phyloP scores from a whole-genome alignment of 257 asterid genomes.

The Fraxinus americana region DNA sequence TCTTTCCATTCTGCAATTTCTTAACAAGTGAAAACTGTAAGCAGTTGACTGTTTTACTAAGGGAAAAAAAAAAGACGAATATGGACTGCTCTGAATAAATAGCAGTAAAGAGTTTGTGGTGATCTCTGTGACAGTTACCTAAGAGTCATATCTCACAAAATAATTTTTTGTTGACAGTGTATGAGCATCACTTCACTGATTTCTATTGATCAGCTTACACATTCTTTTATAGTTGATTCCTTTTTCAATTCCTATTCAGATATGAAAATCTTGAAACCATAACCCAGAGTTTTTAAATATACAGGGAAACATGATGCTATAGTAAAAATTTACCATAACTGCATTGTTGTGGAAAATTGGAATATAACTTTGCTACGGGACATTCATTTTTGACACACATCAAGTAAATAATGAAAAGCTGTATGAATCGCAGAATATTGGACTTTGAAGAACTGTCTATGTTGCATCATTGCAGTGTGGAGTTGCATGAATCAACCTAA shows the following conservation, averaged over 20 bases:
- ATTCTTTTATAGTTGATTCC: not conserved
- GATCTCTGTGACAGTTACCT: not conserved
- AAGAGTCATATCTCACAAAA: not conserved
- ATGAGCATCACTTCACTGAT: not conserved
- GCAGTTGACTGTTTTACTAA: not conserved
- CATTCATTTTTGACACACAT: no score
- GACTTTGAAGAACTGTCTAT: no score
- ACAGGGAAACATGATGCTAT: not conserved
- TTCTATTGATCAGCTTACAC: no score
- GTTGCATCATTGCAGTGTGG: not conserved
- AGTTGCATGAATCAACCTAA: no score
- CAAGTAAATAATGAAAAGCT: no score
- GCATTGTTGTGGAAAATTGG: no score
- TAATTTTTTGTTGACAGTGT: not conserved
- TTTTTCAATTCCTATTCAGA: not conserved
- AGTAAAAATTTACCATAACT: not conserved
- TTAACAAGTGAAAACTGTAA: not conserved
- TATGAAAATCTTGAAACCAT: not conserved
- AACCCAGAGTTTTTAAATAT: not conserved
- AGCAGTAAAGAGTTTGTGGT: not conserved
- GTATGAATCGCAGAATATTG: no score
- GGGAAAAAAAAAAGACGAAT: no score
- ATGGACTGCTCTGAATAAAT: not conserved
- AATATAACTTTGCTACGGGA: no score
- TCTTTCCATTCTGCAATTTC: not conserved